phyloP scores from a whole-genome alignment of 371 early-diverging fungal species.

The Mucor racemosus region DNA sequence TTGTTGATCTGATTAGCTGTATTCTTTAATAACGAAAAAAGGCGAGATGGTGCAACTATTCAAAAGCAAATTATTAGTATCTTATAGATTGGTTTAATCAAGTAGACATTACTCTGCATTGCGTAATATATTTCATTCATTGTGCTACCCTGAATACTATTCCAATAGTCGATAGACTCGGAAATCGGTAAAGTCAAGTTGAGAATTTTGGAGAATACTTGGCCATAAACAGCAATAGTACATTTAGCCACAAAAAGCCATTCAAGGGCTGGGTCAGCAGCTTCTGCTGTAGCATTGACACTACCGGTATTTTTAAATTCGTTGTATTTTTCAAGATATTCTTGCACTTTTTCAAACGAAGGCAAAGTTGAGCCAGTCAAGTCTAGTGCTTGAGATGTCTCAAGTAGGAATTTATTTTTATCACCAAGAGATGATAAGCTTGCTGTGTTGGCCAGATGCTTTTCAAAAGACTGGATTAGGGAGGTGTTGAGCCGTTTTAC shows the following conservation, averaged over 20 bases:
- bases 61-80: not conserved
- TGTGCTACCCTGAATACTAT: conserved; percentile 56
- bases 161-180: conserved; percentile 75
- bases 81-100: not conserved
- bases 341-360: conserved; percentile 25
- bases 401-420: conserved; percentile 32
- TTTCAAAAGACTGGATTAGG: conserved; percentile 14
- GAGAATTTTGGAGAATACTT: conserved; percentile 61
- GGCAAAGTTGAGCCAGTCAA: conserved; percentile 23
- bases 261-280: conserved; percentile 37
- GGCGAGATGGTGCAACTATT: conserved; percentile 54
- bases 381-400: conserved; percentile 38
- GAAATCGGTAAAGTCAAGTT: conserved; percentile 68
- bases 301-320: not conserved
- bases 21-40: conserved; percentile 36
- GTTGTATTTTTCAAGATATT: conserved; percentile 27
- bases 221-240: conserved; percentile 65
- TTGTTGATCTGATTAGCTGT: conserved; percentile 21
- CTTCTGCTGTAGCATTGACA: not conserved
- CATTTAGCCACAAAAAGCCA: conserved; percentile 64
- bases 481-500: conserved; percentile 18
- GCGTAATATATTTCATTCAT: conserved; percentile 58
- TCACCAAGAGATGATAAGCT: conserved; percentile 15
- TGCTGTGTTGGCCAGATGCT: not conserved
- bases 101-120: conserved; percentile 59